phyloP scores from a whole-genome alignment of 2,329 filamentous ascomycete species.

The Alternaria novae-zelandiae region DNA sequence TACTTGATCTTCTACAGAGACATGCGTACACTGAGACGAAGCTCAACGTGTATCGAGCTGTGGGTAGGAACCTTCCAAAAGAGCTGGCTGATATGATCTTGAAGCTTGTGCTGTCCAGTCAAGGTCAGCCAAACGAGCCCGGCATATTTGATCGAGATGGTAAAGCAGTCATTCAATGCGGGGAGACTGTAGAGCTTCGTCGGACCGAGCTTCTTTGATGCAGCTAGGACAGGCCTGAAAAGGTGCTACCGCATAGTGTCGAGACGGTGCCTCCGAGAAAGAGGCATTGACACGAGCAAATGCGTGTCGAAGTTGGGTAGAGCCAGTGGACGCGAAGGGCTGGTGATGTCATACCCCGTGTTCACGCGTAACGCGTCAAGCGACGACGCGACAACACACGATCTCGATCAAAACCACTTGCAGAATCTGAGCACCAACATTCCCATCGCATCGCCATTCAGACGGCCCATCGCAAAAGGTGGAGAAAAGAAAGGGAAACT shows the following conservation, averaged over 20 bases:
- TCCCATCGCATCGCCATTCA: background rate
- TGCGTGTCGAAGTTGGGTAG: background rate
- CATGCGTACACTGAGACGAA: background rate
- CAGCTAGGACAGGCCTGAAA: background rate
- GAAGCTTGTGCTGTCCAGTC: background rate
- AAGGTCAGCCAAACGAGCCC: background rate
- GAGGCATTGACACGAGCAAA: background rate
- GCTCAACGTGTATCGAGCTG: background rate
- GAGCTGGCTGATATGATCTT: background rate
- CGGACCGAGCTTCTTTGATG: background rate
- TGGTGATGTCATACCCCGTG: slow-evolving; percentile 12
- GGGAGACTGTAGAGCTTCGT: background rate
- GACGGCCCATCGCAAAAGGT: background rate
- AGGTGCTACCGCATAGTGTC: background rate
- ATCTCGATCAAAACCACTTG: background rate
- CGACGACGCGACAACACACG: background rate
- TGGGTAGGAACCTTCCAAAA: background rate
- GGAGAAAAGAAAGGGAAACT: background rate
- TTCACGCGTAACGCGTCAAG: background rate
- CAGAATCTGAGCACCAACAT: background rate
- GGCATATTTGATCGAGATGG: background rate
- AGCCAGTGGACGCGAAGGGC: no score
- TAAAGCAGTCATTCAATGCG: background rate
- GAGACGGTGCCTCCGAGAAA: background rate
- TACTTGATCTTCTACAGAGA: background rate